Percentiles rank a stretch among this genome's conserved stretches.
Evolutionary conservation across 345 rosid genomes (phyloP).

Genomic region (Arabidopsis suecica): DNA sequence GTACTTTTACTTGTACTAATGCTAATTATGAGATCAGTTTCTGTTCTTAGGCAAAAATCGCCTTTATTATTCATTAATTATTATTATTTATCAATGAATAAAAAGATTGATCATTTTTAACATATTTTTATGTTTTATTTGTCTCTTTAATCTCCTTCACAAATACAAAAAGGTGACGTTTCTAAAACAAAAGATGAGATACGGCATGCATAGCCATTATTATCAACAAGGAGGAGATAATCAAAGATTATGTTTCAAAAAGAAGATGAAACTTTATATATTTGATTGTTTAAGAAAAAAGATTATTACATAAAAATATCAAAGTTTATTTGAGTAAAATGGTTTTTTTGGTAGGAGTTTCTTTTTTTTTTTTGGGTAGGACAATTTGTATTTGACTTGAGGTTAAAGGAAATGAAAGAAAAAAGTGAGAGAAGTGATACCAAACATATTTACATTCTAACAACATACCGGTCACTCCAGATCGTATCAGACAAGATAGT

Average conservation of each 20-base stretch:
- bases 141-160: neutral
- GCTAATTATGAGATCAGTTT: conserved; percentile 74
- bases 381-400: neutral
- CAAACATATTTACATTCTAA: conserved; percentile 36
- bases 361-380: too few species aligned
- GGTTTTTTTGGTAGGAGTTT: too few species aligned
- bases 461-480: conserved; percentile 4
- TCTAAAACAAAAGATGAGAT: neutral
- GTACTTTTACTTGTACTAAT: conserved; percentile 77
- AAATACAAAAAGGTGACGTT: neutral
- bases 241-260: neutral
- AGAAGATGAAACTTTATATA: neutral
- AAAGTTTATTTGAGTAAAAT: neutral
- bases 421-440: neutral
- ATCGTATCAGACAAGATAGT: conserved; percentile 4
- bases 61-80: neutral
- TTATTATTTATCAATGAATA: neutral
- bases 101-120: neutral
- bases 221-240: neutral
- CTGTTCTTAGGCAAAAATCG: conserved; percentile 47
- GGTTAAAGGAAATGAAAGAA: neutral
- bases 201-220: neutral
- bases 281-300: neutral
- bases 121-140: neutral
- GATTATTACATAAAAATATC: neutral